A percentile compares a stretch with the other conserved stretches of the same genome.
These are phyloP conservation scores for Pythium chondricola DNA, from an alignment of 352 stramenopile species.

Conservation along the genomic window DNA sequence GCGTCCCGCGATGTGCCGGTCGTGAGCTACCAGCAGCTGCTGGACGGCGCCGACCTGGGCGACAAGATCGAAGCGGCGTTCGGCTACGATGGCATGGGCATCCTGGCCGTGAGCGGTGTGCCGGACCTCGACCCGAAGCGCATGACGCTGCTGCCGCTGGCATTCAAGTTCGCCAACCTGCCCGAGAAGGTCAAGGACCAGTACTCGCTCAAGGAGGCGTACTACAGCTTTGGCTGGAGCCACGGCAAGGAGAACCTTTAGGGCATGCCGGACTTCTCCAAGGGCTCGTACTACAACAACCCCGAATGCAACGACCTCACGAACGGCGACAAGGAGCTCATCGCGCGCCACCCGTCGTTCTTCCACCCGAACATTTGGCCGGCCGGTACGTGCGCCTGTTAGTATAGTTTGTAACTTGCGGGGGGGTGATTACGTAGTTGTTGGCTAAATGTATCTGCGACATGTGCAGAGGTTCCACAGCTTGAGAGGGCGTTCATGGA, in stretches of 20 bases:
- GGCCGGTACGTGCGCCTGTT: conserved; percentile 13
- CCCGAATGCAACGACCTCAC: conserved; percentile 86
- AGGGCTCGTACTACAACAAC: conserved; percentile 98
- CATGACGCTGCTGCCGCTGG: conserved; percentile 73
- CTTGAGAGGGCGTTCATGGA: conserved; percentile 88
- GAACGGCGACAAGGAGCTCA: conserved; percentile 64
- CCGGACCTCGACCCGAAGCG: conserved; percentile 72
- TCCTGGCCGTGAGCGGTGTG: conserved; percentile 86
- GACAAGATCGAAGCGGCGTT: conserved; percentile 74
- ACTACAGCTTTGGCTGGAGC: conserved; percentile 96
- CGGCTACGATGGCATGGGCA: conserved; percentile 86
- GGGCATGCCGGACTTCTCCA: conserved; percentile 90
- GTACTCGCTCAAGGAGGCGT: conserved; percentile 79
- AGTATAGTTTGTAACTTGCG: neutral
- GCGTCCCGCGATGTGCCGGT: conserved; percentile 45
- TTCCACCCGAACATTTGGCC: conserved; percentile 91
- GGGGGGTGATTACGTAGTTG: neutral
- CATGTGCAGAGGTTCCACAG: conserved; percentile 50
- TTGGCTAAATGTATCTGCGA: conserved; percentile 5
- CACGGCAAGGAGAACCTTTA: conserved; percentile 95
- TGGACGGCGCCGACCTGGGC: conserved; percentile 37
- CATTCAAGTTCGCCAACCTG: conserved; percentile 82
- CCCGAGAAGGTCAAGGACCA: conserved; percentile 65
- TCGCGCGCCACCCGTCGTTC: conserved; percentile 84
- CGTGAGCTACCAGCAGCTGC: conserved; percentile 52